Conservation (phyloP, 2,329 filamentous ascomycete genomes). For the Immersiporthe knoxdaviesiana region DNA sequence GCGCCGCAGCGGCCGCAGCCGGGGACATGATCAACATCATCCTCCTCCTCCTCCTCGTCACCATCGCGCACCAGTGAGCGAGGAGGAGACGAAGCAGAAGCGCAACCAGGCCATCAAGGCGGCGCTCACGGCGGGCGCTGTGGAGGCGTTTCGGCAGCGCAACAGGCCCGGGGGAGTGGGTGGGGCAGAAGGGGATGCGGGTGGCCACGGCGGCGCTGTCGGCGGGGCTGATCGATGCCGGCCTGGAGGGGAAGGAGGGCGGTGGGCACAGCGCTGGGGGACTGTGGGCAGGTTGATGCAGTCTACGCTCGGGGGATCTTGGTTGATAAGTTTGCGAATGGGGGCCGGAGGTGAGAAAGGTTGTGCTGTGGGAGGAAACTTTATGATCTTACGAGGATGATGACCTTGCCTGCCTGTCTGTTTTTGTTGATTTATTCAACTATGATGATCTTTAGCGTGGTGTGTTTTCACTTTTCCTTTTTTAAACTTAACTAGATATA, state of each 20-base stretch:
- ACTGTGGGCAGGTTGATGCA: constrained; percentile 29
- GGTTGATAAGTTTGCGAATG: constrained; percentile 36
- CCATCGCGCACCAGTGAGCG: not conserved
- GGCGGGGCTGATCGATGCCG: constrained; percentile 34
- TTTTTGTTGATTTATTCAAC: too few relatives aligned
- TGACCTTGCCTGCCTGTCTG: too few relatives aligned
- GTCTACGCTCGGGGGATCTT: constrained; percentile 35
- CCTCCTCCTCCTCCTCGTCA: too few relatives aligned
- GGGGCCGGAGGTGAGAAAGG: constrained; percentile 16
- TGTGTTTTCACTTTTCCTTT: too few relatives aligned
- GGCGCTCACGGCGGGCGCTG: constrained; percentile 32
- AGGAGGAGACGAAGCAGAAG: constrained; percentile 17
- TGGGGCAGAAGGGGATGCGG: constrained; percentile 29
- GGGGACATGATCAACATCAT: too few relatives aligned
- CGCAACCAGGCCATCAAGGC: constrained; percentile 34
- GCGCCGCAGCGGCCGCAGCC: not conserved
- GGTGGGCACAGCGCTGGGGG: constrained; percentile 30
- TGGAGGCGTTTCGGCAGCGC: constrained; percentile 35
- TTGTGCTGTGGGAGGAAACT: too few relatives aligned
- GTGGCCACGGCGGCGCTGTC: constrained; percentile 37
- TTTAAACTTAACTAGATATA: too few relatives aligned
- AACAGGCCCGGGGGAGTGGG: constrained; percentile 28
- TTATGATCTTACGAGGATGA: too few relatives aligned
- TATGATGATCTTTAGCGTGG: too few relatives aligned
- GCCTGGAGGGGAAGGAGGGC: constrained; percentile 26